A percentile compares a stretch with the other conserved stretches of the same genome.
Evolutionary conservation across 768 basidiomycete genomes (phyloP).

Genomic region (Tulasnella sp.): DNA sequence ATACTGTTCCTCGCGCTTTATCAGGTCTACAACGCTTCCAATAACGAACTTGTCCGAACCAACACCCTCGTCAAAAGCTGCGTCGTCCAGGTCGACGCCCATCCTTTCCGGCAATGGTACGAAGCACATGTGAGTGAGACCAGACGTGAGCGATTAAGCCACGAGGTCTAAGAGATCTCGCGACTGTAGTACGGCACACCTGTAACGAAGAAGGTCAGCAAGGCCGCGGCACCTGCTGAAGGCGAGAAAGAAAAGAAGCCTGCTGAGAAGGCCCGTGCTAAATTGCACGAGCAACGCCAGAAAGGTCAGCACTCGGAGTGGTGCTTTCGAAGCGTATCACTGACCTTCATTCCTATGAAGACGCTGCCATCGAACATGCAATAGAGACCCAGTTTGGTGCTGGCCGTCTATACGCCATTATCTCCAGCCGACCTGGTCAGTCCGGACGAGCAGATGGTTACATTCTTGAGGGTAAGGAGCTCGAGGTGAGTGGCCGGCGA

Average conservation of each 20-base stretch:
- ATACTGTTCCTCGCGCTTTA: constrained; percentile 2
- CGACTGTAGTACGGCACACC: constrained; percentile 86
- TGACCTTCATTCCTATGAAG: constrained; percentile 46
- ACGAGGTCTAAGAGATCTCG: constrained; percentile 23
- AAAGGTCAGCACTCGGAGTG: constrained; percentile 60
- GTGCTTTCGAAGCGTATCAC: not conserved
- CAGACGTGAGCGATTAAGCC: not conserved
- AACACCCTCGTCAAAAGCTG: constrained; percentile 98
- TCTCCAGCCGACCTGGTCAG: constrained; percentile 96
- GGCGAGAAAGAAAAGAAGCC: constrained; percentile 70
- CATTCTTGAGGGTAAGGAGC: constrained; percentile 96
- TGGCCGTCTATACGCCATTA: constrained; percentile 91
- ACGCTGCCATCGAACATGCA: constrained; percentile 88
- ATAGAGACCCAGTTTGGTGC: constrained; percentile 90
- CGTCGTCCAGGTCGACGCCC: constrained; percentile 96
- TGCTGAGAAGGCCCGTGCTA: constrained; percentile 82
- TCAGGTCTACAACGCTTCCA: constrained; percentile 97
- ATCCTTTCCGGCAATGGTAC: constrained; percentile 99
- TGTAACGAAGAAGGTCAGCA: constrained; percentile 83
- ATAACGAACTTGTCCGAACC: constrained; percentile 99
- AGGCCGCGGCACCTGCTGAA: constrained; percentile 53
- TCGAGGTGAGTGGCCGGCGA: constrained; percentile 65
- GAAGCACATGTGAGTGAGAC: constrained; percentile 85
- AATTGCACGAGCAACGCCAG: constrained; percentile 85
- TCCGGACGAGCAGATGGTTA: constrained; percentile 96